phyloP scores from a whole-genome alignment of 108 stramenopile genomes.

The Skeletonema tropicum region DNA sequence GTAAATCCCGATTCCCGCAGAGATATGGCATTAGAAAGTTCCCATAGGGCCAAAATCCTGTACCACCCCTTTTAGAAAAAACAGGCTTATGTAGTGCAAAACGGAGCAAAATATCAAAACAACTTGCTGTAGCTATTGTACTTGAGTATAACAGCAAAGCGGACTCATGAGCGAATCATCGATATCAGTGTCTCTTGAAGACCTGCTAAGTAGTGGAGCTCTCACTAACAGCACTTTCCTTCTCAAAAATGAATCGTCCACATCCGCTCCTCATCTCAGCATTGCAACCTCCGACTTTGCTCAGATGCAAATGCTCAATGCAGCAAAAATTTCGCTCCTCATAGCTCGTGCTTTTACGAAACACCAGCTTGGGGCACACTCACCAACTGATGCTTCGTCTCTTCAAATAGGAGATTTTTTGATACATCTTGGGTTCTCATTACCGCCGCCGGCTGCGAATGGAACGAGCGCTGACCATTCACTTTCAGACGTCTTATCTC shows the following conservation, averaged over 20 bases:
- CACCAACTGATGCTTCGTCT: neutral
- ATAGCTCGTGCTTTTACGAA: conserved; percentile 1
- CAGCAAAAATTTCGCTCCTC: neutral
- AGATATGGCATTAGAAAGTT: no score
- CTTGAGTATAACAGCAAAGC: no score
- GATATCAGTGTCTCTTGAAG: neutral
- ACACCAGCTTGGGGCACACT: neutral
- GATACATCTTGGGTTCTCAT: neutral
- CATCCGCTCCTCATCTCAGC: neutral
- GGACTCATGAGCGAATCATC: neutral
- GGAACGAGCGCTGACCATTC: no score
- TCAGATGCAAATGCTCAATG: conserved; percentile 4
- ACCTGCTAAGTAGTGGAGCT: neutral
- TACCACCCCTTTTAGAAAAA: no score
- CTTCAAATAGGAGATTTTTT: neutral
- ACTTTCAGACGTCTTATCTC: no score
- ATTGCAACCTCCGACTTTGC: neutral
- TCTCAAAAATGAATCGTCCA: neutral
- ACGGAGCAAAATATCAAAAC: no score
- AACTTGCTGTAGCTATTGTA: no score
- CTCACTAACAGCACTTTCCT: neutral
- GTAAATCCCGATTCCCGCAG: no score
- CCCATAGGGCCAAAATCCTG: no score
- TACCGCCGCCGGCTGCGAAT: neutral
- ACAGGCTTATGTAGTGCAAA: no score